Evolutionary conservation across 2,329 filamentous ascomycete genomes (phyloP).

Genomic region (Alternaria angustiovoidea): DNA sequence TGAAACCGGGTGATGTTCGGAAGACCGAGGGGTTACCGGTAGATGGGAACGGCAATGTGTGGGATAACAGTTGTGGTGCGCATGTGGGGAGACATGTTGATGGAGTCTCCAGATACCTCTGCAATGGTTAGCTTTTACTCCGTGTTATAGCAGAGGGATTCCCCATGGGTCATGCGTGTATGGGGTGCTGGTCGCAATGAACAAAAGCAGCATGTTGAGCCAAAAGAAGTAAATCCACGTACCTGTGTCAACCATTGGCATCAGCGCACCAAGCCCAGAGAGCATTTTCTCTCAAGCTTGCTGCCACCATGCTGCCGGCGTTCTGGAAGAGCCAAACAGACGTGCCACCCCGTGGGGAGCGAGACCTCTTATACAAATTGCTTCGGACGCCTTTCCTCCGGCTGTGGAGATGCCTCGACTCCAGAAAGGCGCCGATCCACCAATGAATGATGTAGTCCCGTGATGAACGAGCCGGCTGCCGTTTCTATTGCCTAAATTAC

Average conservation of each 20-base stretch:
- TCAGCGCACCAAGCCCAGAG: not conserved
- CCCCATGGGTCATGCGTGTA: not conserved
- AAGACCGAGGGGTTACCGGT: constrained; percentile 7
- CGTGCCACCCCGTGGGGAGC: constrained; percentile 20
- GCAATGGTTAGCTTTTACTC: constrained; percentile 12
- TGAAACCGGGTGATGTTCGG: constrained; percentile 25
- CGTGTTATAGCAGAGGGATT: constrained; percentile 4
- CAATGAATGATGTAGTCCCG: constrained; percentile 15
- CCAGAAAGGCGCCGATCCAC: constrained; percentile 13
- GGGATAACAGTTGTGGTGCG: constrained; percentile 6
- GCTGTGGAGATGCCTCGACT: constrained; percentile 16
- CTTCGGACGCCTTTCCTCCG: constrained; percentile 22
- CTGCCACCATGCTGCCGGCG: not conserved
- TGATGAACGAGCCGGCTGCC: constrained; percentile 12
- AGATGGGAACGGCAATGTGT: constrained; percentile 9
- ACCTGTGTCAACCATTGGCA: not conserved
- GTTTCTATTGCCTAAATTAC: constrained; percentile 10
- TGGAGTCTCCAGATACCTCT: constrained; percentile 9
- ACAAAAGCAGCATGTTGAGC: constrained; percentile 6
- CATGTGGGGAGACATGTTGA: constrained; percentile 9
- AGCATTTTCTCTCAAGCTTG: not conserved
- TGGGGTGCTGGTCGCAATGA: not conserved
- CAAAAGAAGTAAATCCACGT: not conserved
- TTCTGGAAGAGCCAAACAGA: constrained; percentile 10
- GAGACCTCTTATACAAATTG: constrained; percentile 13